Conservation (phyloP, 192 early-diverging fungal genomes). For the Rhizophagus sp. region DNA sequence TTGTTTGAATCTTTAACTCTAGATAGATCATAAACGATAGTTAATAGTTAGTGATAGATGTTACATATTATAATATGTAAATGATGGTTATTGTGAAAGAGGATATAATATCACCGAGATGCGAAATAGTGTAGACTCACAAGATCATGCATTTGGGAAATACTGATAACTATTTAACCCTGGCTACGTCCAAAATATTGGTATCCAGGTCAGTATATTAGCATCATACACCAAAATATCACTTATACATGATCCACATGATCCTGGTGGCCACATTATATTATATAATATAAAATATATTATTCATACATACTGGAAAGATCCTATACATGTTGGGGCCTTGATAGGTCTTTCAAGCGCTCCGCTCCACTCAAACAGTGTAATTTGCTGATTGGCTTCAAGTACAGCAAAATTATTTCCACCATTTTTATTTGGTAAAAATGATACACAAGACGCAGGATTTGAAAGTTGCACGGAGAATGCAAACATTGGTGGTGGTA, state of each 20-base stretch:
- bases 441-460: conserved; percentile 62
- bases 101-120: no score
- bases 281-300: not conserved
- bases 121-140: no score
- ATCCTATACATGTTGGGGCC: conserved; percentile 40
- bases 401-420: conserved; percentile 78
- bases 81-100: no score
- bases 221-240: no score
- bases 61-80: no score
- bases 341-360: conserved; percentile 26
- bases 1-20: conserved; percentile 31
- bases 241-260: no score
- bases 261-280: no score
- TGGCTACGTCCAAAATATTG: no score
- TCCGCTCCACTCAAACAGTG: conserved; percentile 40
- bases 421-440: conserved; percentile 51
- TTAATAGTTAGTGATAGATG: not conserved
- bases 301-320: conserved; percentile 34
- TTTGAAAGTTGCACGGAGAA: conserved; percentile 40
- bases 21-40: not conserved
- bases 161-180: no score
- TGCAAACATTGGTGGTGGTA: conserved; percentile 93
- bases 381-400: conserved; percentile 53
- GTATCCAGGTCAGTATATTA: no score
- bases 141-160: no score